Percentiles rank a stretch among this genome's conserved stretches.
Conservation (phyloP, 352 stramenopile species). For the Phytophthora colocasiae region DNA sequence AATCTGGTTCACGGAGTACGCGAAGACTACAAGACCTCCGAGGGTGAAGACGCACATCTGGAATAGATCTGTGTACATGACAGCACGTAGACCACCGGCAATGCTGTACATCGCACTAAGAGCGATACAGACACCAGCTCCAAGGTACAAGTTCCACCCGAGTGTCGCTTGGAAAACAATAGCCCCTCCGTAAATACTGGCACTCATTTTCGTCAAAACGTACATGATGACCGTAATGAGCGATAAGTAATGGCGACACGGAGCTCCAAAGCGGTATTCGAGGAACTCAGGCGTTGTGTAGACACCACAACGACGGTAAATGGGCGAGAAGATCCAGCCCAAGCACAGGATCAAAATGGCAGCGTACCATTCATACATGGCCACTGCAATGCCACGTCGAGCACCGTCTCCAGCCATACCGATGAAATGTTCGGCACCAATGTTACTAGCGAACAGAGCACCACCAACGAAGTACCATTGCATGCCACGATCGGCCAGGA, state of each 20-base stretch:
- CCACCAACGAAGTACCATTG: conserved; percentile 73
- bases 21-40: conserved; percentile 65
- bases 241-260: conserved; percentile 65
- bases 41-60: conserved; percentile 74
- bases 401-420: conserved; percentile 73
- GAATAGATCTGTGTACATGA: conserved; percentile 80
- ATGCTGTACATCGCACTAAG: conserved; percentile 71
- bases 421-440: conserved; percentile 76
- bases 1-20: conserved; percentile 60
- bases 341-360: conserved; percentile 62
- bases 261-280: conserved; percentile 55
- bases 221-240: conserved; percentile 72
- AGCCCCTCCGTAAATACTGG: conserved; percentile 71
- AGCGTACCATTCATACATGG: conserved; percentile 75
- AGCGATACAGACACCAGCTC: conserved; percentile 53
- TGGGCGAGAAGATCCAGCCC: conserved; percentile 70
- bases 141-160: conserved; percentile 66
- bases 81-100: conserved; percentile 60
- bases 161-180: conserved; percentile 69
- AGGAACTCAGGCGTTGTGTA: conserved; percentile 67
- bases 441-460: conserved; percentile 72
- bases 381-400: conserved; percentile 60
- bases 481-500: conserved; percentile 70
- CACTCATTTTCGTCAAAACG: conserved; percentile 72
- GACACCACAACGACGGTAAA: conserved; percentile 63